phyloP scores from a whole-genome alignment of 2,329 filamentous ascomycete genomes.

The Xylariomycetidae sp. region DNA sequence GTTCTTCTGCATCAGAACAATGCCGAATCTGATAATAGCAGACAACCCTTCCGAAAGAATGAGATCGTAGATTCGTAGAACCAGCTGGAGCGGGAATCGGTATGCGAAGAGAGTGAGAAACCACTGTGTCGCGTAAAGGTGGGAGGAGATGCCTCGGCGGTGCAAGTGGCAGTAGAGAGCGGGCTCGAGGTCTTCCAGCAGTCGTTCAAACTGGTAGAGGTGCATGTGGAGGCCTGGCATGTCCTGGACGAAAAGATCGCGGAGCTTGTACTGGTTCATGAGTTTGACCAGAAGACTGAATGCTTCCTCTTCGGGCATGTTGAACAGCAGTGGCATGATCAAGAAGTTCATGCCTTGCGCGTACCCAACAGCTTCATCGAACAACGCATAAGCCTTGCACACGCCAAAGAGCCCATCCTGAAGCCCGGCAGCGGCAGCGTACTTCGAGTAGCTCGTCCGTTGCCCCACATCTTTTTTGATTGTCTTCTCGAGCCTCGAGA shows the following conservation, averaged over 20 bases:
- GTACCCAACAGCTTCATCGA: slow-evolving; percentile 90
- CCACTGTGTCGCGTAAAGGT: slow-evolving; percentile 97
- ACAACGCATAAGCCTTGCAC: slow-evolving; percentile 95
- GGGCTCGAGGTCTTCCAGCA: slow-evolving; percentile 90
- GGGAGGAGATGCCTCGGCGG: slow-evolving; percentile 78
- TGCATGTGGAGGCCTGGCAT: slow-evolving; percentile 95
- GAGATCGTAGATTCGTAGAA: slow-evolving; percentile 92
- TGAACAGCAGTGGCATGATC: slow-evolving; percentile 93
- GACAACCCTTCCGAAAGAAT: slow-evolving; percentile 90
- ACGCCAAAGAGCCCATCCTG: slow-evolving; percentile 93
- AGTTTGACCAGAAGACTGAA: slow-evolving; percentile 88
- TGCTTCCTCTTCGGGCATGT: slow-evolving; percentile 96
- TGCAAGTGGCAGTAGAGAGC: slow-evolving; percentile 92
- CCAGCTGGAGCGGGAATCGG: slow-evolving; percentile 90
- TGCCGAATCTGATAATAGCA: slow-evolving; percentile 89
- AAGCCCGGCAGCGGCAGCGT: slow-evolving; percentile 80
- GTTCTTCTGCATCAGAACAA: slow-evolving; percentile 96
- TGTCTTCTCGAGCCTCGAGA: slow-evolving; percentile 82
- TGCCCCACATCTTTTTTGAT: slow-evolving; percentile 89
- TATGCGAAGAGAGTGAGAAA: slow-evolving; percentile 98
- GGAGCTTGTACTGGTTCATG: slow-evolving; percentile 94
- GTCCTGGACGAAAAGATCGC: slow-evolving; percentile 88
- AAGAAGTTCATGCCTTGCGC: slow-evolving; percentile 99
- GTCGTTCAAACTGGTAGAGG: slow-evolving; percentile 88
- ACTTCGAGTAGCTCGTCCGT: slow-evolving; percentile 94